These are phyloP conservation scores for Cladobotryum protrusum DNA, from an alignment of 2,329 filamentous ascomycete genomes.

Conservation along the genomic window DNA sequence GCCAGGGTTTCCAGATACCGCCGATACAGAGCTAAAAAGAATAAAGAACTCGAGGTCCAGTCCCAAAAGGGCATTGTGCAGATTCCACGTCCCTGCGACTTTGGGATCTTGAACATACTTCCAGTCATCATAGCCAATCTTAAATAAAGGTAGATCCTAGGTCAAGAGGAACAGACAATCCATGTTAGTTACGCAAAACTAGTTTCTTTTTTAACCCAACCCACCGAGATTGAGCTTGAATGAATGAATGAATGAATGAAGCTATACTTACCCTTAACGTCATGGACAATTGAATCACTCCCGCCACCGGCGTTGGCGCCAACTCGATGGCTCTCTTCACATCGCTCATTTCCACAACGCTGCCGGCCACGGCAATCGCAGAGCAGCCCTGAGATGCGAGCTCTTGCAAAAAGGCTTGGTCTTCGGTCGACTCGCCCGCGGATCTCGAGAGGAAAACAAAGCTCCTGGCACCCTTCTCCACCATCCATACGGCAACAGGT, in stretches of 20 bases:
- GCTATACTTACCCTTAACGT: conserved; percentile 16
- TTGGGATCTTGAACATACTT: conserved; percentile 20
- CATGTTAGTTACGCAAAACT: not conserved
- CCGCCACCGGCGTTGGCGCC: conserved; percentile 22
- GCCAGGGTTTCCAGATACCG: conserved; percentile 24
- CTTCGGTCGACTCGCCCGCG: not conserved
- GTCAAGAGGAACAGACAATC: not conserved
- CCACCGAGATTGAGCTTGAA: not conserved
- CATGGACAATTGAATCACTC: conserved; percentile 33
- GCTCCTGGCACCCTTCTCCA: conserved; percentile 19
- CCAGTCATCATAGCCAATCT: conserved; percentile 29
- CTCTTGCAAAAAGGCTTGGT: conserved; percentile 14
- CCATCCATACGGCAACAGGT: conserved; percentile 14
- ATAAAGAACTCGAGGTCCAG: conserved; percentile 29
- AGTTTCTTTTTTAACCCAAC: not conserved
- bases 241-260: no score
- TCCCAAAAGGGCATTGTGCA: conserved; percentile 18
- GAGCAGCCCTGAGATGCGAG: conserved; percentile 15
- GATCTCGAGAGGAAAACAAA: conserved; percentile 19
- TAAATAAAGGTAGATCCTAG: conserved; percentile 4
- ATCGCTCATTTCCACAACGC: conserved; percentile 5
- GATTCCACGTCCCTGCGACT: conserved; percentile 27
- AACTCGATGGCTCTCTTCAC: conserved; percentile 4
- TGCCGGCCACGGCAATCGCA: conserved; percentile 16
- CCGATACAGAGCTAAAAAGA: conserved; percentile 25